Conservation (phyloP, 2,329 filamentous ascomycete species). For the Arthroderma sp. region DNA sequence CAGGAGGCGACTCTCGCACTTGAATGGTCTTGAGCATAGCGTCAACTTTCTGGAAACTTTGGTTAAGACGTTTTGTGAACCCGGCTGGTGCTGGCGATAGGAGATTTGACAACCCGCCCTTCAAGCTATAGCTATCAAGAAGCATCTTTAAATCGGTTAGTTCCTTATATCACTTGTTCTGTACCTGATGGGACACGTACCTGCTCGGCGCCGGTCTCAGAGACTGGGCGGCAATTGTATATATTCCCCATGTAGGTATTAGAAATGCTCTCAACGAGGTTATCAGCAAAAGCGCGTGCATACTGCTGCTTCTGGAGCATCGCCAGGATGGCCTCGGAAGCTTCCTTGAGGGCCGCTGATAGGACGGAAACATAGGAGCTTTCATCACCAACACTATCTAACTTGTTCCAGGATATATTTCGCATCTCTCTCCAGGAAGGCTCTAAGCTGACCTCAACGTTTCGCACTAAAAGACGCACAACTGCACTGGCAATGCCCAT, state of each 20-base stretch:
- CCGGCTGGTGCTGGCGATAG: constrained; percentile 46
- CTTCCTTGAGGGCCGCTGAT: constrained; percentile 56
- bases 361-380: constrained; percentile 83
- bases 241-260: constrained; percentile 70
- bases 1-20: constrained; percentile 78
- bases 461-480: constrained; percentile 69
- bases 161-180: neutral
- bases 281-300: constrained; percentile 85
- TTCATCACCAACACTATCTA: constrained; percentile 87
- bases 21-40: constrained; percentile 92
- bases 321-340: constrained; percentile 60
- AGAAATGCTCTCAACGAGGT: constrained; percentile 78
- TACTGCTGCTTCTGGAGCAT: constrained; percentile 84
- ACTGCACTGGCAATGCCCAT: constrained; percentile 86
- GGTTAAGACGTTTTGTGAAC: constrained; percentile 76
- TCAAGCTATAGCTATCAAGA: constrained; percentile 69
- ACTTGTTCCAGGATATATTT: constrained; percentile 85
- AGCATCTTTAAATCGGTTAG: constrained; percentile 53
- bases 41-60: constrained; percentile 75
- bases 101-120: constrained; percentile 37
- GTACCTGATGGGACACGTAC: constrained; percentile 29
- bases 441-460: constrained; percentile 71
- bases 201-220: constrained; percentile 88
- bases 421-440: constrained; percentile 92
- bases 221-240: constrained; percentile 78